These are phyloP conservation scores for Pleomassaria siparia DNA, from an alignment of 2,329 filamentous ascomycete species.

Conservation along the genomic window DNA sequence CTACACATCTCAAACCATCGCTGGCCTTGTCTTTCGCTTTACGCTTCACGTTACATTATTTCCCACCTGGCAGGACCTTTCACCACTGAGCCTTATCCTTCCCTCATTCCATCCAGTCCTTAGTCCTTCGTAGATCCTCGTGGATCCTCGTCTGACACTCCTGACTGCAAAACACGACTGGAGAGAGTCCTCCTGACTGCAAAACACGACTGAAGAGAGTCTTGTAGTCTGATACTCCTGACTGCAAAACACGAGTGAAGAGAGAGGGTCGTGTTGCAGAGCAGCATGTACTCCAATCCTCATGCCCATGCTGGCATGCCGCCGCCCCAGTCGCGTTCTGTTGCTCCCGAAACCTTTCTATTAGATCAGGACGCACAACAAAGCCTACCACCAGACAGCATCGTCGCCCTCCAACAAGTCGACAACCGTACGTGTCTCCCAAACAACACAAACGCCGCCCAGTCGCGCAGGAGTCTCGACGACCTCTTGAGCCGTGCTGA, in stretches of 20 bases:
- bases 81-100: slow-evolving; percentile 31
- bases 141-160: slow-evolving; percentile 31
- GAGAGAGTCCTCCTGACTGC: slow-evolving; percentile 38
- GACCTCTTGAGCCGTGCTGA: slow-evolving; percentile 30
- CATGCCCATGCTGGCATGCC: slow-evolving; percentile 75
- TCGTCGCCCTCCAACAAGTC: slow-evolving; percentile 96
- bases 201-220: too few relatives aligned
- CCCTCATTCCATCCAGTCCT: slow-evolving; percentile 26
- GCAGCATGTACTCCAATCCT: slow-evolving; percentile 51
- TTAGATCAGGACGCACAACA: slow-evolving; percentile 96
- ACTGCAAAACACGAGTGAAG: slow-evolving; percentile 29
- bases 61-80: slow-evolving; percentile 41
- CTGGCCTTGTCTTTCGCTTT: slow-evolving; percentile 39
- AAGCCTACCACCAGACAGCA: slow-evolving; percentile 90
- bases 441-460: slow-evolving; percentile 7
- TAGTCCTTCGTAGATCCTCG: too few relatives aligned
- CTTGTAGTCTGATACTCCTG: too few relatives aligned
- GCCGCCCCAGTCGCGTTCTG: slow-evolving; percentile 67
- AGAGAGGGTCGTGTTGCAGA: slow-evolving; percentile 41
- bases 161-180: slow-evolving; percentile 28
- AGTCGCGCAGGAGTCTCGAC: slow-evolving; percentile 17
- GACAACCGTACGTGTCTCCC: slow-evolving; percentile 76
- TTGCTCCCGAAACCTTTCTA: slow-evolving; percentile 97
- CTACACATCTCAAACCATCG: slow-evolving; percentile 41
- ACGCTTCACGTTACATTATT: slow-evolving; percentile 41